Percentiles rank a stretch among this genome's conserved stretches.
phyloP scores from a whole-genome alignment of 306 rosid species.

The Purshia tridentata region DNA sequence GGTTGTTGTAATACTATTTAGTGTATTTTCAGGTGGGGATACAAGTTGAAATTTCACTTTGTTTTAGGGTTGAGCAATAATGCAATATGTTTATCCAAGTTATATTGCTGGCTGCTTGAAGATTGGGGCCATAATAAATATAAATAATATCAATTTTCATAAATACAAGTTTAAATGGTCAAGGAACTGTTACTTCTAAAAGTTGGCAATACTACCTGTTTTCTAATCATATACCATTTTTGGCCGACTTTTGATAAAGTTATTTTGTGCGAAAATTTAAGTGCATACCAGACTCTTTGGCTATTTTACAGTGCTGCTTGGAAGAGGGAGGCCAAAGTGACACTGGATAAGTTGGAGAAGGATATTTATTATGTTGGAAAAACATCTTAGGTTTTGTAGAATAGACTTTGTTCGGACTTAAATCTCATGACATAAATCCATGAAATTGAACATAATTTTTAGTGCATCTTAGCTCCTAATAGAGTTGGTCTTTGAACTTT shows the following conservation, averaged over 20 bases:
- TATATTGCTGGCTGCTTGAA: not conserved
- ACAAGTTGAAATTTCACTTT: not conserved
- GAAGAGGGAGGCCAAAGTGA: not conserved
- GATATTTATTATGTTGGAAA: not conserved
- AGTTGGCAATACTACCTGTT: not conserved
- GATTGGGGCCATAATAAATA: not conserved
- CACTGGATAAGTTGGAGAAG: constrained; percentile 1
- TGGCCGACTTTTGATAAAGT: not conserved
- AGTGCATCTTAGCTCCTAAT: no score
- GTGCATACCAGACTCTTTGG: constrained; percentile 9
- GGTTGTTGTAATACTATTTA: not conserved
- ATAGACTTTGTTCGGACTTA: no score
- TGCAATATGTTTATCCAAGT: not conserved
- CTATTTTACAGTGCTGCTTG: constrained; percentile 16
- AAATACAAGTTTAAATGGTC: not conserved
- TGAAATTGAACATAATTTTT: no score
- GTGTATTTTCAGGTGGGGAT: not conserved
- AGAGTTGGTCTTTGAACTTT: no score
- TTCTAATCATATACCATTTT: not conserved
- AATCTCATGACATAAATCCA: no score
- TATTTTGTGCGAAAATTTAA: not conserved
- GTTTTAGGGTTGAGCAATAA: no score
- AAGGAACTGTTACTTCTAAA: not conserved
- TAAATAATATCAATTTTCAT: not conserved
- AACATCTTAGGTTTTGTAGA: not conserved